Percentiles rank a stretch among this genome's conserved stretches.
These are phyloP conservation scores for Limnanthes douglasii DNA, from an alignment of 345 rosid species.

Conservation along the genomic window DNA sequence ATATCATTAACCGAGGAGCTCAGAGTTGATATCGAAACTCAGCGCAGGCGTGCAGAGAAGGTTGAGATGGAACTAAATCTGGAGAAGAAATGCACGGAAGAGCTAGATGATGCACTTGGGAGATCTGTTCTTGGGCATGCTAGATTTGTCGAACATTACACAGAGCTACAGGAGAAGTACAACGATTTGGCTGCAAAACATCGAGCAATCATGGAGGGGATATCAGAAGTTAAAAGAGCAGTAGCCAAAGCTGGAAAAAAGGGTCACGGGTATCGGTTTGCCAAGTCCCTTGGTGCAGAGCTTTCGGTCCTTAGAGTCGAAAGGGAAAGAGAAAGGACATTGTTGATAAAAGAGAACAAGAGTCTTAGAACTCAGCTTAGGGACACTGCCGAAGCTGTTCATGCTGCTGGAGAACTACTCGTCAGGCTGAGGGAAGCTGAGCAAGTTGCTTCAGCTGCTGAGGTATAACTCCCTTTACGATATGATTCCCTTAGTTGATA, in stretches of 20 bases:
- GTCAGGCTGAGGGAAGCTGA: constrained; percentile 88
- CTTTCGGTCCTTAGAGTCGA: constrained; percentile 69
- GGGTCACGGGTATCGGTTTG: constrained; percentile 68
- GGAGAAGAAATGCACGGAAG: constrained; percentile 57
- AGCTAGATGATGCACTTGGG: constrained; percentile 75
- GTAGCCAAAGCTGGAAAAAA: constrained; percentile 75
- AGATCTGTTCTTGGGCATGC: constrained; percentile 90
- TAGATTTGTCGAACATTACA: constrained; percentile 88
- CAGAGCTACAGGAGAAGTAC: constrained; percentile 78
- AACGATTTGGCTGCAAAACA: constrained; percentile 60
- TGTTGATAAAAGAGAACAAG: constrained; percentile 61
- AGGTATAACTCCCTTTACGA: constrained; percentile 48
- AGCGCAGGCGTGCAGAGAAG: constrained; percentile 59
- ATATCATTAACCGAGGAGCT: constrained; percentile 80
- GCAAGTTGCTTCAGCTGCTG: constrained; percentile 59
- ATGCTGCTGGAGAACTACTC: constrained; percentile 95
- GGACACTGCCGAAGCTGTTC: constrained; percentile 97
- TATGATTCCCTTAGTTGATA: too few species aligned
- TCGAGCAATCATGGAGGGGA: constrained; percentile 61
- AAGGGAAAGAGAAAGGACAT: constrained; percentile 65
- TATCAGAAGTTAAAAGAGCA: constrained; percentile 82
- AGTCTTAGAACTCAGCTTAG: constrained; percentile 70
- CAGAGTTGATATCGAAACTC: constrained; percentile 67
- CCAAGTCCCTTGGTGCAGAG: constrained; percentile 59
- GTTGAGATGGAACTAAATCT: constrained; percentile 47